A percentile compares a stretch with the other conserved stretches of the same genome.
Evolutionary conservation across 2,329 filamentous ascomycete species (phyloP).

Genomic region (Zarea fungicola): DNA sequence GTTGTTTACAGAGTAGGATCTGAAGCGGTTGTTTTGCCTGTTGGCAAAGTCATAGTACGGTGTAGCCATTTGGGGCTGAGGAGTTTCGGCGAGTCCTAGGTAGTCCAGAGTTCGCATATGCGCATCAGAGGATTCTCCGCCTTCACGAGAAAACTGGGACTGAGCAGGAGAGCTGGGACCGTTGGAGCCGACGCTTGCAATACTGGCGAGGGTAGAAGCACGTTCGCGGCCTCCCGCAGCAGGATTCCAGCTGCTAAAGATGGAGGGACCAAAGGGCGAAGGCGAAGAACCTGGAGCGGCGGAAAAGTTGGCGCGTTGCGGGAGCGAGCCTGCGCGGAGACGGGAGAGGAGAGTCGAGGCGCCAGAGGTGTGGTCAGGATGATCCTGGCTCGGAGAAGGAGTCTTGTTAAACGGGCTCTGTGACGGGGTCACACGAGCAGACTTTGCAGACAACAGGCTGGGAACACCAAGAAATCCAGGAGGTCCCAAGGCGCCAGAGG

Average conservation of each 20-base stretch:
- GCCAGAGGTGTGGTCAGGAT: constrained; percentile 50
- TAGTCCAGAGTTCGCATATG: constrained; percentile 90
- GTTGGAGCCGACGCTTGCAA: constrained; percentile 85
- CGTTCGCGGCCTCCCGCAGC: constrained; percentile 64
- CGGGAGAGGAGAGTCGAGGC: constrained; percentile 76
- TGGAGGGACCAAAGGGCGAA: constrained; percentile 78
- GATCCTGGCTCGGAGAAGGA: constrained; percentile 49
- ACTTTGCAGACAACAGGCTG: constrained; percentile 58
- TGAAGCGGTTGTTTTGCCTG: constrained; percentile 78
- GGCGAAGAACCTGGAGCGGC: constrained; percentile 46
- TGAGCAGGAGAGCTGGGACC: constrained; percentile 82
- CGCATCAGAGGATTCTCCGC: constrained; percentile 79
- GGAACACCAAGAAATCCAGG: constrained; percentile 50
- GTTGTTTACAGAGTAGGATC: constrained; percentile 97
- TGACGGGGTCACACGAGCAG: constrained; percentile 78
- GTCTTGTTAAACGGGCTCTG: constrained; percentile 77
- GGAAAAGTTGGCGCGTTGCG: constrained; percentile 70
- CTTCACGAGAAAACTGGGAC: constrained; percentile 81
- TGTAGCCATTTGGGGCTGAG: constrained; percentile 73
- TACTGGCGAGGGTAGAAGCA: constrained; percentile 75
- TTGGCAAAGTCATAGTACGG: constrained; percentile 67
- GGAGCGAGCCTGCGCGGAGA: constrained; percentile 88
- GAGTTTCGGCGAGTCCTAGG: constrained; percentile 88
- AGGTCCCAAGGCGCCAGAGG: constrained; percentile 55
- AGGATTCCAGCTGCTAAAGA: constrained; percentile 85